These are phyloP conservation scores for Delitschia confertaspora DNA, from an alignment of 495 filamentous ascomycete genomes.

Conservation along the genomic window DNA sequence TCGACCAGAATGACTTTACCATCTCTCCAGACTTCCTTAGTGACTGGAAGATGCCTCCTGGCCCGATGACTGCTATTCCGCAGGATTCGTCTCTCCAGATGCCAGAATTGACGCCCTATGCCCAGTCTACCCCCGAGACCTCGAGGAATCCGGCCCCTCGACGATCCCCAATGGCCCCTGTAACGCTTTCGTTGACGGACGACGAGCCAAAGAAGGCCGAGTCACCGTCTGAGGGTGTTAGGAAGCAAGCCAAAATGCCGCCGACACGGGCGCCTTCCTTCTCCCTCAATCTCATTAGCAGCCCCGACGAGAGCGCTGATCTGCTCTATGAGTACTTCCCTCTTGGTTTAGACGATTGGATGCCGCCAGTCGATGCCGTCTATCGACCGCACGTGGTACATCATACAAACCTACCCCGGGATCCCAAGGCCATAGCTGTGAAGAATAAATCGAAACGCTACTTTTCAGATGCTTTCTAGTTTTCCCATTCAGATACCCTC, in stretches of 20 bases:
- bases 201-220: constrained; percentile 46
- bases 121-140: constrained; percentile 47
- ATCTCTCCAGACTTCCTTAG: constrained; percentile 33
- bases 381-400: constrained; percentile 91
- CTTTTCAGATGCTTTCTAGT: constrained; percentile 67
- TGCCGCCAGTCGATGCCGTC: constrained; percentile 82
- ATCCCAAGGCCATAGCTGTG: constrained; percentile 62
- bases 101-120: constrained; percentile 32
- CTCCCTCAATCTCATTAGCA: constrained; percentile 33
- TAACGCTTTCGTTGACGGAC: constrained; percentile 66
- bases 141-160: constrained; percentile 35
- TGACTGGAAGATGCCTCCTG: constrained; percentile 32
- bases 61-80: constrained; percentile 31
- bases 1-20: constrained; percentile 36
- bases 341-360: constrained; percentile 82
- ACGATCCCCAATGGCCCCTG: constrained; percentile 43
- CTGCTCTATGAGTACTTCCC: constrained; percentile 88
- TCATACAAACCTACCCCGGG: constrained; percentile 67
- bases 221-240: constrained; percentile 22
- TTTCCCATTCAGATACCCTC: no score
- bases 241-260: constrained; percentile 18
- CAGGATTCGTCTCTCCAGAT: constrained; percentile 24
- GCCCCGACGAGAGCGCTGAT: constrained; percentile 65
- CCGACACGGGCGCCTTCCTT: constrained; percentile 36
- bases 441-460: constrained; percentile 71